Base-by-base conservation (phyloP, 345 rosid genomes). In the Rhodamnia argentea region DNA sequence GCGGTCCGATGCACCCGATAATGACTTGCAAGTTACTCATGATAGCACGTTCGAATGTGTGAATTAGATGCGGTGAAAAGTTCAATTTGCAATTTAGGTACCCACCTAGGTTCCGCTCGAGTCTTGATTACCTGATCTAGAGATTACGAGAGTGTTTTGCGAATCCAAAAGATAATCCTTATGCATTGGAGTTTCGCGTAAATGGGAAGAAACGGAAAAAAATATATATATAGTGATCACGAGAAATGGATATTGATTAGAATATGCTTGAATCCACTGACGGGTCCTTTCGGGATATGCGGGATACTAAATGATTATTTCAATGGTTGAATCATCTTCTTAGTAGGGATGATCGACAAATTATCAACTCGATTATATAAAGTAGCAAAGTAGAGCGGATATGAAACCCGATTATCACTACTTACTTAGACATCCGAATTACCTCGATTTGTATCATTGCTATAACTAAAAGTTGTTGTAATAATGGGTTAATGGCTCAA, bases 231-330 rank as follows among this genome's bases (percentile, higher is more conserved):
- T 62, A 29, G 3, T 32, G 6, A 64, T 7, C 16, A 7, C 6
- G 1, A 64, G 42, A 64, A 29, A 16, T 16, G 23, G 23, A 32
- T 12, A 29, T 32, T 29, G 10, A 64, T 15, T 29, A 29, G 23
- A 29, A 64, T 29, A 64, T 64, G 1, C 12, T 29, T 16, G 42
- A 29, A 64, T 62, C 23, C 5, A 62, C 1, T 32, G 3, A 1
- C 0, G 0, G 4, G 9, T 29, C 23, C 3, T 1, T 29, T 1
- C 0, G 0, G 8, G 32, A 62, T 15, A 7, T 7, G 11, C 29
- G 15, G 7, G 4, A 15, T 29, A 29, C 15, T 22, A 62, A 62
- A 29, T 62, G 37, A 37, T 62, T 27, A 62, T 62, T 29, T 29
- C 0, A 14, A 42, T n/a, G 18, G 37, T 59, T 18, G 4, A 59